Evolutionary conservation across 2,329 filamentous ascomycete genomes (phyloP).

Genomic region (Alternaria conjuncta): DNA sequence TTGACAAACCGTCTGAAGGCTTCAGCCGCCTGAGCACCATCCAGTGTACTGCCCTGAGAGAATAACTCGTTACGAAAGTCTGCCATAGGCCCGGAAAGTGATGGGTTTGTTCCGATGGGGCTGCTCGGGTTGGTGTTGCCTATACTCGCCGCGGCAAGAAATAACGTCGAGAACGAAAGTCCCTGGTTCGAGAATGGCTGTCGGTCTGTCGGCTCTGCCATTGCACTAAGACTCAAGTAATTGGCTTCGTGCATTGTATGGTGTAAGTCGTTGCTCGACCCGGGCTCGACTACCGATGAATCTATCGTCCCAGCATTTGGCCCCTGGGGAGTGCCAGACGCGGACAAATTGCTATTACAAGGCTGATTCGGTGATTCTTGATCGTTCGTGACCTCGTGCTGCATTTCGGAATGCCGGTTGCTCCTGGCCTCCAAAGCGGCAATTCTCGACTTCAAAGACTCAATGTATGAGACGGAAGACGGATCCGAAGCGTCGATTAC

Average conservation of each 20-base stretch:
- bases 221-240: slow-evolving; percentile 19
- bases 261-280: slow-evolving; percentile 3
- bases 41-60: not conserved
- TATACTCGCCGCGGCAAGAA: not conserved
- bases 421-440: not conserved
- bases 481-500: not conserved
- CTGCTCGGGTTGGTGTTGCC: not conserved
- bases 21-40: not conserved
- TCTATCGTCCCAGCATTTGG: not conserved
- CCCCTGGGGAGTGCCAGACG: not conserved
- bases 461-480: not conserved
- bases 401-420: not conserved
- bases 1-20: not conserved
- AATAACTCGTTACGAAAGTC: not conserved
- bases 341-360: not conserved
- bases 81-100: not conserved
- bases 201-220: slow-evolving; percentile 18
- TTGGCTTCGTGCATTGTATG: slow-evolving; percentile 17
- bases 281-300: not conserved
- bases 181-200: slow-evolving; percentile 1
- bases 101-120: not conserved
- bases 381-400: not conserved
- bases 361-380: not conserved
- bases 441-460: not conserved
- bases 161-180: not conserved